A percentile compares a stretch with the other conserved stretches of the same genome.
phyloP scores from a whole-genome alignment of 352 stramenopile genomes.

The Phytophthora citrophthora region DNA sequence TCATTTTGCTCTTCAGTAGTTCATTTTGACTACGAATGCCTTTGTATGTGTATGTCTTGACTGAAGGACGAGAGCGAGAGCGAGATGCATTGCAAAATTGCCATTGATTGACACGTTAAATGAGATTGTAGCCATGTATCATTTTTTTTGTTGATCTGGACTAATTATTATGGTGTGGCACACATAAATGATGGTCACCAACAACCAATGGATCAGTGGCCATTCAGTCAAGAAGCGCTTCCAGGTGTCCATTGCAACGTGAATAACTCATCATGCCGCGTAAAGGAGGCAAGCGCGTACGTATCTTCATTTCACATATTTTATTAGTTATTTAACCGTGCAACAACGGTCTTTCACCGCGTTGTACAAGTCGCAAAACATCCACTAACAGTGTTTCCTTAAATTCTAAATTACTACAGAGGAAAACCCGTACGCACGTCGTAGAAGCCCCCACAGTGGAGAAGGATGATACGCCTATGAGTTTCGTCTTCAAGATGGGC shows the following conservation, averaged over 20 bases:
- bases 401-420: conserved; percentile 36
- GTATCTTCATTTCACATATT: conserved; percentile 19
- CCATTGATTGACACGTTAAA: background rate
- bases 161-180: conserved; percentile 1
- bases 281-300: conserved; percentile 88
- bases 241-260: background rate
- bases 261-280: conserved; percentile 60
- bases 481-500: conserved; percentile 93
- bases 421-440: conserved; percentile 87
- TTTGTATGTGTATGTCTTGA: too few species aligned
- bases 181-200: background rate
- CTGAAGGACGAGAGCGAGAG: background rate
- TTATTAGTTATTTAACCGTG: conserved; percentile 1
- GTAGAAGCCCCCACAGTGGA: conserved; percentile 66
- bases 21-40: background rate
- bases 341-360: background rate
- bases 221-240: conserved; percentile 24
- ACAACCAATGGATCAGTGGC: conserved; percentile 22
- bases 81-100: background rate
- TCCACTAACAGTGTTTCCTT: conserved; percentile 1
- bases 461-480: conserved; percentile 89
- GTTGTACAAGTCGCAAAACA: background rate
- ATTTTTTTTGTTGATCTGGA: conserved; percentile 5
- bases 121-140: background rate
- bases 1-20: background rate